A percentile compares a stretch with the other conserved stretches of the same genome.
Conservation (phyloP, 441 rosid species). For the Raphanus hybrid region DNA sequence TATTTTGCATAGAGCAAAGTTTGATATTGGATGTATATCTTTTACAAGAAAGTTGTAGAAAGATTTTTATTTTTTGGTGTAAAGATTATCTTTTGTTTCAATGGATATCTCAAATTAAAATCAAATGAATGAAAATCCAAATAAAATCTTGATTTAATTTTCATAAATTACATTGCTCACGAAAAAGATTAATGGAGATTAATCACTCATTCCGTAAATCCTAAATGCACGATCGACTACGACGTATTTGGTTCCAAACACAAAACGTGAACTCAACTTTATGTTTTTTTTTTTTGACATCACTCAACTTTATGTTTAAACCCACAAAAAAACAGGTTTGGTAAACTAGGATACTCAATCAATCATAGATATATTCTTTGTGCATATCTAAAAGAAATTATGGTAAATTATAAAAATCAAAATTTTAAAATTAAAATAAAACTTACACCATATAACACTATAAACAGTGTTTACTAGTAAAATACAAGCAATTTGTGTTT, state of each 20-base stretch:
- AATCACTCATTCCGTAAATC: constrained; percentile 21
- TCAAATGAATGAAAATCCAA: constrained; percentile 33
- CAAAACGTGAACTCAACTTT: constrained; percentile 24
- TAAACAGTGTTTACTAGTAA: constrained; percentile 20
- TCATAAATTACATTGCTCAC: constrained; percentile 33
- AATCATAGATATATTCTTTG: constrained; percentile 27
- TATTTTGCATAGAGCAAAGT: no score
- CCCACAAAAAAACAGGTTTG: not conserved
- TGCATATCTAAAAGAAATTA: constrained; percentile 14
- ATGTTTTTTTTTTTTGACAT: not conserved
- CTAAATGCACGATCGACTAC: constrained; percentile 28
- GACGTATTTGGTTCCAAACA: constrained; percentile 28
- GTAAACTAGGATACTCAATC: constrained; percentile 28
- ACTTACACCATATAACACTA: constrained; percentile 12
- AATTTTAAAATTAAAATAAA: not conserved
- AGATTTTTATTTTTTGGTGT: no score
- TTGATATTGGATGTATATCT: no score
- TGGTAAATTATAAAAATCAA: not conserved
- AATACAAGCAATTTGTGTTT: not conserved
- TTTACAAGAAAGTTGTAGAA: no score
- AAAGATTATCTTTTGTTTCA: no score
- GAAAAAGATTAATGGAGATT: constrained; percentile 25
- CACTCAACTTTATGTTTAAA: not conserved
- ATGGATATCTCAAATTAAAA: not conserved
- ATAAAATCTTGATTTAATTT: constrained; percentile 31